Conservation (phyloP, 192 early-diverging fungal genomes). For the Coemansia guatemalensis region DNA sequence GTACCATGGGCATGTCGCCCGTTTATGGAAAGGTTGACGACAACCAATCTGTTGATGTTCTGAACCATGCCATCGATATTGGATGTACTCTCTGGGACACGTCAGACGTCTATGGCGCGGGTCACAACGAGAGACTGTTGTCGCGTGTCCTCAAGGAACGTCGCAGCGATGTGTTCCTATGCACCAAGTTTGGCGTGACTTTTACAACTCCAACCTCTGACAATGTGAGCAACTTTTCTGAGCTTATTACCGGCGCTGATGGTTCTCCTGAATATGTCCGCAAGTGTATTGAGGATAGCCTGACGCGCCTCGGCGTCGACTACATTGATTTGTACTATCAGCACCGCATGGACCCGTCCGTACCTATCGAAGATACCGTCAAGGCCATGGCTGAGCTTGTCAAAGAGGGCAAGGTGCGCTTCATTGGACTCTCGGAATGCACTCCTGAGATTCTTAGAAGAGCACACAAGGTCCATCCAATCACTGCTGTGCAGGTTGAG, state of each 20-base stretch:
- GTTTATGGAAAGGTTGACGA: conserved; percentile 46
- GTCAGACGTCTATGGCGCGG: conserved; percentile 58
- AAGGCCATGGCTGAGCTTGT: conserved; percentile 63
- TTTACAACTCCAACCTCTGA: conserved; percentile 12
- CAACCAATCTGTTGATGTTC: conserved; percentile 37
- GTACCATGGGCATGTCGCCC: conserved; percentile 40
- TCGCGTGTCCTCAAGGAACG: conserved; percentile 53
- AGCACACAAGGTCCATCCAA: conserved; percentile 67
- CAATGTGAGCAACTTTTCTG: conserved; percentile 19
- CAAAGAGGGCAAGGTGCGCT: conserved; percentile 65
- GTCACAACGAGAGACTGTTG: conserved; percentile 60
- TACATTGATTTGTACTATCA: conserved; percentile 66
- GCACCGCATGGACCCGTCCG: conserved; percentile 60
- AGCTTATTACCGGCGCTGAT: conserved; percentile 20
- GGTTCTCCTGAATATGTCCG: conserved; percentile 58
- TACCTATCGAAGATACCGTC: conserved; percentile 65
- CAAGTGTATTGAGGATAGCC: conserved; percentile 36
- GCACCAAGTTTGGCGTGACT: conserved; percentile 61
- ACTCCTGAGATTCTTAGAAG: conserved; percentile 59
- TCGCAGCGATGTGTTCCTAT: conserved; percentile 58
- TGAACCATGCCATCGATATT: conserved; percentile 55
- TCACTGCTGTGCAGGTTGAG: conserved; percentile 55
- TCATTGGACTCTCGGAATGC: conserved; percentile 63
- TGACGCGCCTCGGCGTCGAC: conserved; percentile 57
- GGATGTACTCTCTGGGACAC: conserved; percentile 63